Evolutionary conservation across 2,329 filamentous ascomycete genomes (phyloP).

Genomic region (Colletotrichum sp.): DNA sequence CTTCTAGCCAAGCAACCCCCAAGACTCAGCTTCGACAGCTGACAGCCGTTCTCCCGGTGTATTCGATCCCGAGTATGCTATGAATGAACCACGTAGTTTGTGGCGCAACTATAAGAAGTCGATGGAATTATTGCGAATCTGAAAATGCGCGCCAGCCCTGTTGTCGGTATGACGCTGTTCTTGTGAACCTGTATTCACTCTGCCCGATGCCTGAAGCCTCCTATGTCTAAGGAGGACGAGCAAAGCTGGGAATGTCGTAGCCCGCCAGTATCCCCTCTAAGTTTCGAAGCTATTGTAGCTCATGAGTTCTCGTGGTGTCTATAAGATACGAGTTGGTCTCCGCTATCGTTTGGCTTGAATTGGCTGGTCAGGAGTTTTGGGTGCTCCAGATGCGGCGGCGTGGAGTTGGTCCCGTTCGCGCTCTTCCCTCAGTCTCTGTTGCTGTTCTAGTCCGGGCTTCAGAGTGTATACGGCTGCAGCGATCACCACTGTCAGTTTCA

Average conservation of each 20-base stretch:
- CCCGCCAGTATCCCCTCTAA: background rate
- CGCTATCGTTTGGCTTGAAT: background rate
- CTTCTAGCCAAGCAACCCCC: background rate
- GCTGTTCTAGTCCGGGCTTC: slow-evolving; percentile 6
- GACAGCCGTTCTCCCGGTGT: background rate
- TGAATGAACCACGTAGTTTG: background rate
- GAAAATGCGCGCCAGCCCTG: background rate
- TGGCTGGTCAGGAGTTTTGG: background rate
- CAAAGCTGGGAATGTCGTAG: background rate
- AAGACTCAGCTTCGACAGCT: background rate
- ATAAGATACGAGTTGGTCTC: background rate
- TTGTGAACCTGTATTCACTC: background rate
- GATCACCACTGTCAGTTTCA: background rate
- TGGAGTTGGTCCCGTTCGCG: background rate
- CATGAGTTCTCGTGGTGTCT: background rate
- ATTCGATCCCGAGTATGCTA: background rate
- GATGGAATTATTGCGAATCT: background rate
- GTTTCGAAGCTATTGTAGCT: background rate
- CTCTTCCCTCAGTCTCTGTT: background rate
- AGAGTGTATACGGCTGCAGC: slow-evolving; percentile 8
- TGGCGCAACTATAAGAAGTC: background rate
- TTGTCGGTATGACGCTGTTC: background rate
- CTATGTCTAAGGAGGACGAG: background rate
- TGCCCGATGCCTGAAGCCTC: background rate
- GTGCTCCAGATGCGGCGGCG: background rate